Evolutionary conservation across 495 filamentous ascomycete genomes (phyloP).

Genomic region (Xeromyces bisporus): DNA sequence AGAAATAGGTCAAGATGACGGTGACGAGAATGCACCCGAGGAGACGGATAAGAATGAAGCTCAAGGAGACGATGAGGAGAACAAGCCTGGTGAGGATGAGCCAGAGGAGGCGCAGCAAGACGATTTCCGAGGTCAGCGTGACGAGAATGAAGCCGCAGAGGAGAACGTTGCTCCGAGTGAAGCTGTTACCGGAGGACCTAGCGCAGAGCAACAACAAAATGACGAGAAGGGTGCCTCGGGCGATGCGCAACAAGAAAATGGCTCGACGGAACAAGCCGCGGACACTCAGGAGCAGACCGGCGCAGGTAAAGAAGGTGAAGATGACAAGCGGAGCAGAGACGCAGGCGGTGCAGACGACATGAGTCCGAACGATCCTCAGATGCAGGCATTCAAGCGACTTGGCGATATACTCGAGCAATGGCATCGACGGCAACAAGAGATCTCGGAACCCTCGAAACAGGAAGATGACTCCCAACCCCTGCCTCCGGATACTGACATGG

Average conservation of each 20-base stretch:
- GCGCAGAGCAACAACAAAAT: slow-evolving; percentile 31
- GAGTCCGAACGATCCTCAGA: slow-evolving; percentile 35
- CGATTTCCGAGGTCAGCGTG: slow-evolving; percentile 24
- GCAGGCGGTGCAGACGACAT: slow-evolving; percentile 24
- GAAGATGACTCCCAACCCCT: slow-evolving; percentile 36
- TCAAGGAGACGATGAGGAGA: slow-evolving; percentile 39
- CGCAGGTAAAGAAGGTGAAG: slow-evolving; percentile 27
- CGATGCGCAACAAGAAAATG: slow-evolving; percentile 38
- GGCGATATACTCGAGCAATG: slow-evolving; percentile 87
- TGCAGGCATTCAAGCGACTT: slow-evolving; percentile 69
- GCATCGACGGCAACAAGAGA: slow-evolving; percentile 70
- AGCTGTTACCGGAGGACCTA: slow-evolving; percentile 27
- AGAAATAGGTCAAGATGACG: slow-evolving; percentile 11
- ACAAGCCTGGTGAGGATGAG: slow-evolving; percentile 35
- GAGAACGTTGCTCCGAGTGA: slow-evolving; percentile 35
- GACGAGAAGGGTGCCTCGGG: slow-evolving; percentile 52
- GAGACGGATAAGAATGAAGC: slow-evolving; percentile 15
- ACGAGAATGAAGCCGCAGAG: slow-evolving; percentile 26
- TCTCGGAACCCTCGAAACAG: slow-evolving; percentile 49
- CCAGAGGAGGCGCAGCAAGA: slow-evolving; percentile 26
- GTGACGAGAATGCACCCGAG: slow-evolving; percentile 15
- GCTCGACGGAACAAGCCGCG: slow-evolving; percentile 27
- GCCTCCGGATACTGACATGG: slow-evolving; percentile 46
- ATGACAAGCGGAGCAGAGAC: slow-evolving; percentile 26
- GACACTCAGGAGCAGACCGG: slow-evolving; percentile 26